Evolutionary conservation across 768 basidiomycete species (phyloP).

Genomic region (Leccinum variicolor): DNA sequence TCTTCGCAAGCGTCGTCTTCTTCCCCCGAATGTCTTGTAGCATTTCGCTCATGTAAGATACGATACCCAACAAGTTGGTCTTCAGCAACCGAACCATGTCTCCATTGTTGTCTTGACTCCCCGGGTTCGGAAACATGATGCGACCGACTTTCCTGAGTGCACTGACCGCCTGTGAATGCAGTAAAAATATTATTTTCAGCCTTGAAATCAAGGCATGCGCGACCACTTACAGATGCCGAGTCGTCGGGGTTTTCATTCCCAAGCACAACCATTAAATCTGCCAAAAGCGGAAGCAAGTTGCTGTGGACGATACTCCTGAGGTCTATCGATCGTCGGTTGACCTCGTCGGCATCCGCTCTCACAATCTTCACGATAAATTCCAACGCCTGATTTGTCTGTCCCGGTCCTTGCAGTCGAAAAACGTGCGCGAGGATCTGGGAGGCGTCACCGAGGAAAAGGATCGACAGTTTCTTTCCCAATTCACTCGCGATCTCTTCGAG

Average conservation of each 20-base stretch:
- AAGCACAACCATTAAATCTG: constrained; percentile 71
- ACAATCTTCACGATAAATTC: constrained; percentile 62
- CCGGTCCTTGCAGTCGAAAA: constrained; percentile 54
- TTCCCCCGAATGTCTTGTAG: constrained; percentile 83
- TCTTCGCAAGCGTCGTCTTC: constrained; percentile 64
- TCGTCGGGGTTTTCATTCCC: constrained; percentile 60
- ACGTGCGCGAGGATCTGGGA: constrained; percentile 63
- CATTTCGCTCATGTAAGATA: constrained; percentile 81
- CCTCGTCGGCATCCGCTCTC: constrained; percentile 38
- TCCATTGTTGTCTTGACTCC: constrained; percentile 27
- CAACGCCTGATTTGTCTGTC: constrained; percentile 56
- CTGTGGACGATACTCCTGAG: constrained; percentile 58
- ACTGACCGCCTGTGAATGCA: constrained; percentile 43
- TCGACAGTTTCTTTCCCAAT: constrained; percentile 41
- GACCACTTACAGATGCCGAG: constrained; percentile 49
- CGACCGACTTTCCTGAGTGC: constrained; percentile 45
- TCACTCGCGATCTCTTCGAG: constrained; percentile 61
- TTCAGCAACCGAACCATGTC: constrained; percentile 63
- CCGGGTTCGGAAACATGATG: constrained; percentile 23
- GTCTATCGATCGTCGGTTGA: constrained; percentile 33
- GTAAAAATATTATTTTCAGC: constrained; percentile 34
- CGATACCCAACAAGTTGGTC: constrained; percentile 77
- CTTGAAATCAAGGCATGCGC: constrained; percentile 5
- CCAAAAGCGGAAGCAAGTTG: constrained; percentile 65
- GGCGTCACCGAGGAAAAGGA: constrained; percentile 54